Evolutionary conservation across 345 rosid genomes (phyloP).

Genomic region (Conringia planisiliqua): DNA sequence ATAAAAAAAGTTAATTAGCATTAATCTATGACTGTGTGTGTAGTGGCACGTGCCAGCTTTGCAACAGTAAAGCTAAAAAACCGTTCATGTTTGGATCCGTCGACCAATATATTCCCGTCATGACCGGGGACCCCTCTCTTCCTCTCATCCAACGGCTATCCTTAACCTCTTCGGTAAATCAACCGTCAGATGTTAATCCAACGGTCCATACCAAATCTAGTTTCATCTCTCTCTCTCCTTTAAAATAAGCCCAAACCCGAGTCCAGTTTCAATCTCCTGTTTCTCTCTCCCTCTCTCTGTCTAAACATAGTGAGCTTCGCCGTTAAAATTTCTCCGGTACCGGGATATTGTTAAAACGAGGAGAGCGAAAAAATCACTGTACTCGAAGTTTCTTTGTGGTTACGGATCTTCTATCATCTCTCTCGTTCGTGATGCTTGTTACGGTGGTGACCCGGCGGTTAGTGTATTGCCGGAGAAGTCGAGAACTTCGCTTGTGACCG

Average conservation of each 20-base stretch:
- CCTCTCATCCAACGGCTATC: slow-evolving; percentile 45
- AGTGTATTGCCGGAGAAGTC: slow-evolving; percentile 38
- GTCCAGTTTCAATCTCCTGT: slow-evolving; percentile 11
- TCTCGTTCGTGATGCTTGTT: slow-evolving; percentile 18
- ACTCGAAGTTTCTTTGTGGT: not conserved
- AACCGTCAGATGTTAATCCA: slow-evolving; percentile 45
- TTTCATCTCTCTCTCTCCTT: slow-evolving; percentile 24
- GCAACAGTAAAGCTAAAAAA: slow-evolving; percentile 43
- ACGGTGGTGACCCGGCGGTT: slow-evolving; percentile 12
- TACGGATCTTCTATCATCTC: not conserved
- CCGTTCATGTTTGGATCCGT: slow-evolving; percentile 55
- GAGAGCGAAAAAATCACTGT: not conserved
- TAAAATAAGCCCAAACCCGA: slow-evolving; percentile 41
- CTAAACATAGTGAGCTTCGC: not conserved
- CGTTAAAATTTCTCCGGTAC: slow-evolving; percentile 17
- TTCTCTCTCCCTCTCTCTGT: slow-evolving; percentile 6
- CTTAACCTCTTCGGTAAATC: not conserved
- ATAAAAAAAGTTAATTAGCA: not conserved
- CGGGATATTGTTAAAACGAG: not conserved
- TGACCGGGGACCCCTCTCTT: slow-evolving; percentile 35
- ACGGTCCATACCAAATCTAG: slow-evolving; percentile 42
- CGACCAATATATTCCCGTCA: slow-evolving; percentile 53
- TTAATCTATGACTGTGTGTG: slow-evolving; percentile 9
- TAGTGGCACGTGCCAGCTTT: slow-evolving; percentile 58
- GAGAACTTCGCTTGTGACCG: slow-evolving; percentile 30